Evolutionary conservation across 495 filamentous ascomycete genomes (phyloP), one percentile per base, ranked within the genome.

Genomic region (Collariella sp.): DNA sequence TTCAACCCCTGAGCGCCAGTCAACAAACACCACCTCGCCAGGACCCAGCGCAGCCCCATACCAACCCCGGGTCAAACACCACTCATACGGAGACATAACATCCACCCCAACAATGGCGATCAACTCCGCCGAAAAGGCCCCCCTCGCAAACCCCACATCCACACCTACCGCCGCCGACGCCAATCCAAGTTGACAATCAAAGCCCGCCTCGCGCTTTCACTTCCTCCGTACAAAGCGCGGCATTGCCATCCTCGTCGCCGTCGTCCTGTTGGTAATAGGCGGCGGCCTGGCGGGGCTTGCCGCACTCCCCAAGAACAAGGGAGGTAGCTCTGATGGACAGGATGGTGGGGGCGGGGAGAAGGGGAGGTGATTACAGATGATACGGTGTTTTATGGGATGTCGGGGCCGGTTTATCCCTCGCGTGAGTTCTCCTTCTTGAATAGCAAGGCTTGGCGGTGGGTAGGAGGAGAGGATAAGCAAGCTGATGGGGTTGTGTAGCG

Each of bases 331-430:
- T 12, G 38, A 18, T 2, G 49, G 39, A 19, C 10, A 19, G 11
- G 29, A 31, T 35, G n/a, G n/a, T n/a, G 36, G 52, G 16, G 19
- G 35, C 2, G 16, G 29, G 7, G 55, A 48, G 55, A 60, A 15
- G 60, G 58, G 34, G 26, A 31, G 26, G 54, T 34, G n/a, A 76
- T 80, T 53, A 70, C 63, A 1, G 62, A 67, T 19, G 77, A 80
- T 51, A 56, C 58, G 3, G 53, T 55, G 4, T 84, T 83, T 52
- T 82, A 84, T 60, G 80, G 80, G 20, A 66, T 77, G 49, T 80
- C 77, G 36, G 74, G 74, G 24, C 70, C 79, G 0, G 76, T 83
- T 0, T 83, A 83, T 59, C 81, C 80, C 1, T 76, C 79, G 1
- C 80, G 72, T 76, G 61, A 52, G 71, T 67, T 23, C 3, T 12